Evolutionary conservation across 208 protist species (phyloP).

Genomic region (Wallacemonas sp.): DNA sequence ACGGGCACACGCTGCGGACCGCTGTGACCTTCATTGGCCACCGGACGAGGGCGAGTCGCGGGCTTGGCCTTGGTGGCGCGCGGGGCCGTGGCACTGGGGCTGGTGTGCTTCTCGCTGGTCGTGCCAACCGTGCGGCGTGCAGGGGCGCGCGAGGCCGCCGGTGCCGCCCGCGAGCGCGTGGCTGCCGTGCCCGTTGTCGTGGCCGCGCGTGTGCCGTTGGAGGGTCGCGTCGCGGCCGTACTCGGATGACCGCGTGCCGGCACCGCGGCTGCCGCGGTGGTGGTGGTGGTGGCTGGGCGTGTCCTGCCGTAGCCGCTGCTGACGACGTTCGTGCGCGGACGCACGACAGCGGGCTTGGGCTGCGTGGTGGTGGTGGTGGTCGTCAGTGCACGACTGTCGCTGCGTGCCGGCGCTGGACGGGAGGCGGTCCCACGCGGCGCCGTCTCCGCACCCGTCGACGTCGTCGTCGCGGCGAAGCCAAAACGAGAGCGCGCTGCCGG

Average conservation of each 20-base stretch:
- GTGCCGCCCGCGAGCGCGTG: background rate
- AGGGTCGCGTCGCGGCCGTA: background rate
- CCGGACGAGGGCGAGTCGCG: background rate
- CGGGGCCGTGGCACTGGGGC: background rate
- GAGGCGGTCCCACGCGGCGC: background rate
- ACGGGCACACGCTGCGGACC: slow-evolving; percentile 23
- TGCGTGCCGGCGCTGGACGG: background rate
- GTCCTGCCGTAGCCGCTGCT: slow-evolving; percentile 11
- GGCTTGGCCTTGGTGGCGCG: slow-evolving; percentile 11
- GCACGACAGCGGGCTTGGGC: background rate
- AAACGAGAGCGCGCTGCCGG: slow-evolving; percentile 6
- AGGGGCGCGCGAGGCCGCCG: background rate
- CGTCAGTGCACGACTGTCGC: background rate
- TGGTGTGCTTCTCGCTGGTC: background rate
- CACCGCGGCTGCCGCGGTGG: background rate
- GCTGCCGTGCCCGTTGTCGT: background rate
- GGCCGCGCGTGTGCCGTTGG: background rate
- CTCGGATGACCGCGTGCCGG: background rate
- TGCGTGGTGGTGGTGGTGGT: background rate
- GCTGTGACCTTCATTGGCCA: slow-evolving; percentile 5
- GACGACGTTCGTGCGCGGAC: background rate
- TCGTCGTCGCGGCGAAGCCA: slow-evolving; percentile 3
- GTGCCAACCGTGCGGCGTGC: background rate
- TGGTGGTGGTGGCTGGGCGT: background rate
- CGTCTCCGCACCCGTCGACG: too few relatives aligned